These are phyloP conservation scores for Kluyveromyces lactis DNA, from an alignment of 805 yeast species.

Conservation along the genomic window DNA sequence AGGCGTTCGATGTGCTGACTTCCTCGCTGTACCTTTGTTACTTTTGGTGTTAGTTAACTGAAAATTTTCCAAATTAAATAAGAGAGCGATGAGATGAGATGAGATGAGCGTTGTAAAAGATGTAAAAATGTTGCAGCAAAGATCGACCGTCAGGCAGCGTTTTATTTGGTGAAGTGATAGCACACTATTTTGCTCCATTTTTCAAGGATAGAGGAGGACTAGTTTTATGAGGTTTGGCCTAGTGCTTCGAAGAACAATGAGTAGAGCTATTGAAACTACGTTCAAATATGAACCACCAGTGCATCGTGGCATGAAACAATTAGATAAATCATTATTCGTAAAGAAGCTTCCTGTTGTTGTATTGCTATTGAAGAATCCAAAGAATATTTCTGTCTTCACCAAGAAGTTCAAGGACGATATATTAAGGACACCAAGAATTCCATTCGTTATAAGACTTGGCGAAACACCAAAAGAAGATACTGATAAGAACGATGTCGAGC, in stretches of 20 bases:
- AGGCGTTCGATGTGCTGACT: too few species aligned
- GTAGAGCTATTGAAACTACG: background rate
- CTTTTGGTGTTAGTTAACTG: conserved; percentile 5
- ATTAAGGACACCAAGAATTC: conserved; percentile 60
- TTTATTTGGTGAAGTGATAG: too few species aligned
- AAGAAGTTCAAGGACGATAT: conserved; percentile 50
- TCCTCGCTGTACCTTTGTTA: background rate
- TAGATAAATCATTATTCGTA: conserved; percentile 61
- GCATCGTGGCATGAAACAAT: conserved; percentile 50
- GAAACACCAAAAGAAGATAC: too few species aligned
- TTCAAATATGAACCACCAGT: conserved; percentile 50
- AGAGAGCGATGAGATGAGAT: conserved; percentile 8
- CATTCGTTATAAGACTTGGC: conserved; percentile 50
- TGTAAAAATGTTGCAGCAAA: too few species aligned
- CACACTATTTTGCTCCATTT: too few species aligned
- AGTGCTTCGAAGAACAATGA: background rate
- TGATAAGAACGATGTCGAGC: conserved; percentile 5
- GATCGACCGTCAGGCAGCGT: too few species aligned
- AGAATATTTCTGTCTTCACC: conserved; percentile 51
- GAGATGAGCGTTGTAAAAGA: background rate
- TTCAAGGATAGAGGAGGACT: too few species aligned
- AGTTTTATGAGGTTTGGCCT: background rate
- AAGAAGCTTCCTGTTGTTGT: conserved; percentile 53
- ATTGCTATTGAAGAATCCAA: conserved; percentile 63
- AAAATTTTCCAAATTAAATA: conserved; percentile 10